Evolutionary conservation across 2,329 filamentous ascomycete species (phyloP).

Genomic region (Pseudocercospora musae): DNA sequence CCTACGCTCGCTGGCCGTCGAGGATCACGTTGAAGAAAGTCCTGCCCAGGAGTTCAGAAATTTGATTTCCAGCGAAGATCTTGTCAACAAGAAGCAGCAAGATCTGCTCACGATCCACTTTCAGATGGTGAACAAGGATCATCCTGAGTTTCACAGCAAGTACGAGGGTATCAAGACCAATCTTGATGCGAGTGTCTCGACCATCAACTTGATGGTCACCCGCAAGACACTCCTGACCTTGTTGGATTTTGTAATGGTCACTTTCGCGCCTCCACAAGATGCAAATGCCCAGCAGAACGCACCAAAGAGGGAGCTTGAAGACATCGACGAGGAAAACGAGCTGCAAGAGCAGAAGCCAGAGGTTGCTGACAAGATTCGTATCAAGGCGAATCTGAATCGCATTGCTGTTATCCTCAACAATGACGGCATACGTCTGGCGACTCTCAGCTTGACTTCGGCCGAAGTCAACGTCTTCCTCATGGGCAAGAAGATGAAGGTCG

Average conservation of each 20-base stretch:
- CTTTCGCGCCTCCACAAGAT: conserved; percentile 60
- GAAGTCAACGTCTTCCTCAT: conserved; percentile 86
- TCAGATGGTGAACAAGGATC: conserved; percentile 75
- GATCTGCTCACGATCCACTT: conserved; percentile 87
- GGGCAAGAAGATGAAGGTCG: conserved; percentile 81
- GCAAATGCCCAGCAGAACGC: conserved; percentile 18
- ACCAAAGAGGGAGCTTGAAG: conserved; percentile 20
- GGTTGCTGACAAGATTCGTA: conserved; percentile 65
- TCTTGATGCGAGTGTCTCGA: conserved; percentile 84
- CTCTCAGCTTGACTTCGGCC: conserved; percentile 85
- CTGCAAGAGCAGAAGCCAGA: conserved; percentile 47
- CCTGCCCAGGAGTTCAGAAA: conserved; percentile 89
- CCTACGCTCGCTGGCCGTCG: conserved; percentile 79
- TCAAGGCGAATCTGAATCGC: conserved; percentile 90
- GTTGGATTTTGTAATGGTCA: conserved; percentile 88
- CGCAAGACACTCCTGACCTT: conserved; percentile 87
- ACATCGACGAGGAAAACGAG: conserved; percentile 29
- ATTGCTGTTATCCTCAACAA: conserved; percentile 96
- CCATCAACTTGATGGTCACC: conserved; percentile 93
- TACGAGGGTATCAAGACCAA: conserved; percentile 95
- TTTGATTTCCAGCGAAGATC: conserved; percentile 88
- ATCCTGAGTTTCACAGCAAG: conserved; percentile 86
- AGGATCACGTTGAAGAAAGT: conserved; percentile 89
- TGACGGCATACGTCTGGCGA: conserved; percentile 91
- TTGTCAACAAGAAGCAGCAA: conserved; percentile 65